phyloP scores from a whole-genome alignment of 2,329 filamentous ascomycete genomes.

The Ciborinia camelliae region DNA sequence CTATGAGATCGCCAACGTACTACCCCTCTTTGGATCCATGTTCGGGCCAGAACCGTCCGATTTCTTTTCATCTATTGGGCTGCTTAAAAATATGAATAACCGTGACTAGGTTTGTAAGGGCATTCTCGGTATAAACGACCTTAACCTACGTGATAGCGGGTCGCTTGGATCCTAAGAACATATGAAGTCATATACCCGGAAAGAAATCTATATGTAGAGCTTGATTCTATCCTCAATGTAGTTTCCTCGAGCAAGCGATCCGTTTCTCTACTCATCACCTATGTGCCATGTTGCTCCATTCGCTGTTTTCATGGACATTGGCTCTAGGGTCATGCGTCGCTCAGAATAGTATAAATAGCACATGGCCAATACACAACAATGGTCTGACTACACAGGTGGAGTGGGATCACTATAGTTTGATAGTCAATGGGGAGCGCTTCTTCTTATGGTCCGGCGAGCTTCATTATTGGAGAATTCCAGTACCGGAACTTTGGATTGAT shows the following conservation, averaged over 20 bases:
- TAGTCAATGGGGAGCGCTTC: conserved; percentile 14
- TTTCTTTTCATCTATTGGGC: conserved; percentile 8
- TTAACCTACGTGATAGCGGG: not conserved
- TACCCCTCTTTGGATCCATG: conserved; percentile 4
- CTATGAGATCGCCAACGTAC: not conserved
- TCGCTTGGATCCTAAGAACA: not conserved
- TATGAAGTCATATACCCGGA: not conserved
- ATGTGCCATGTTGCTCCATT: conserved; percentile 9
- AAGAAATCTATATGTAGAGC: not conserved
- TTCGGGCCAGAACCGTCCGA: conserved; percentile 13
- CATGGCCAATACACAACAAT: conserved; percentile 18
- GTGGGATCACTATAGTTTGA: conserved; percentile 19
- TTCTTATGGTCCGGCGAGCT: conserved; percentile 35
- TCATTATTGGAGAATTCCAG: conserved; percentile 55
- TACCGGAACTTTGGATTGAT: conserved; percentile 62
- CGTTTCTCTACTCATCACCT: not conserved
- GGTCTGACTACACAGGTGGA: conserved; percentile 17
- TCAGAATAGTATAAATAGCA: conserved; percentile 2
- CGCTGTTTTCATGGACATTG: conserved; percentile 4
- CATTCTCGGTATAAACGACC: not conserved
- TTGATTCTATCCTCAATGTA: not conserved
- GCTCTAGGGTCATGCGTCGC: conserved; percentile 14
- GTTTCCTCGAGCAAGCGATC: not conserved
- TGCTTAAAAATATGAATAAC: not conserved
- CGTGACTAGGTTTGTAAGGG: not conserved